phyloP scores from a whole-genome alignment of 306 rosid species.

The Morella rubra region DNA sequence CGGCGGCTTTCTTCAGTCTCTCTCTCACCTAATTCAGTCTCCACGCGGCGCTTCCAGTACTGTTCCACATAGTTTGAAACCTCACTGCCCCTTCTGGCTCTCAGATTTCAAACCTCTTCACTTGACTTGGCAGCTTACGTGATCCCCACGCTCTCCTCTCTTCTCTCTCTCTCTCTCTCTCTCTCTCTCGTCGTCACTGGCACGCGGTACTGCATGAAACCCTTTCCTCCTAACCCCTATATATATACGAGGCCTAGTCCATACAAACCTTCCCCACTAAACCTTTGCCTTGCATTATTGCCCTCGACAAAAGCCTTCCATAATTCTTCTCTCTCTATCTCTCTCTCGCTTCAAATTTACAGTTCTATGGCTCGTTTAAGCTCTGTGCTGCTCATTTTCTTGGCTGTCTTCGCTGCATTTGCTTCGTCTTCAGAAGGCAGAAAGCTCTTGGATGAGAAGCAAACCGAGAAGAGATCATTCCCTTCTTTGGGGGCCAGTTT shows the following conservation, averaged over 20 bases:
- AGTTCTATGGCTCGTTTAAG: slow-evolving; percentile 47
- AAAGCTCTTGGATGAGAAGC: slow-evolving; percentile 33
- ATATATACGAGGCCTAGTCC: slow-evolving; percentile 19
- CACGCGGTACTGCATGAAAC: slow-evolving; percentile 1
- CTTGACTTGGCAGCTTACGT: slow-evolving; percentile 46
- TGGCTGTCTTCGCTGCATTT: slow-evolving; percentile 34
- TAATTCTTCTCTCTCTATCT: neutral
- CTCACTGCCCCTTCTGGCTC: neutral
- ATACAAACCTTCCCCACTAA: neutral
- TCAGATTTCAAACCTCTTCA: neutral
- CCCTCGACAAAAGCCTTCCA: neutral
- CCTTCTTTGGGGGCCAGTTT: slow-evolving; percentile 30
- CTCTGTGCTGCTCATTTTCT: slow-evolving; percentile 35
- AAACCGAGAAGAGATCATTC: neutral
- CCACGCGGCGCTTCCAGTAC: slow-evolving; percentile 45
- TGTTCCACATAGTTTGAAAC: neutral
- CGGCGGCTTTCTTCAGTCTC: slow-evolving; percentile 33
- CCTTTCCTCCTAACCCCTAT: neutral
- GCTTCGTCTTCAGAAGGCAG: slow-evolving; percentile 48
- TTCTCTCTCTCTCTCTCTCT: no score
- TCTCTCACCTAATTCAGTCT: slow-evolving; percentile 29
- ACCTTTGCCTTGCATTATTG: neutral
- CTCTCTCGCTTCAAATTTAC: neutral
- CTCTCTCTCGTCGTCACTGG: slow-evolving; percentile 10
- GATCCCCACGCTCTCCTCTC: slow-evolving; percentile 32